Evolutionary conservation across 2,329 filamentous ascomycete genomes (phyloP).

Genomic region (Beauveria brongniartii): DNA sequence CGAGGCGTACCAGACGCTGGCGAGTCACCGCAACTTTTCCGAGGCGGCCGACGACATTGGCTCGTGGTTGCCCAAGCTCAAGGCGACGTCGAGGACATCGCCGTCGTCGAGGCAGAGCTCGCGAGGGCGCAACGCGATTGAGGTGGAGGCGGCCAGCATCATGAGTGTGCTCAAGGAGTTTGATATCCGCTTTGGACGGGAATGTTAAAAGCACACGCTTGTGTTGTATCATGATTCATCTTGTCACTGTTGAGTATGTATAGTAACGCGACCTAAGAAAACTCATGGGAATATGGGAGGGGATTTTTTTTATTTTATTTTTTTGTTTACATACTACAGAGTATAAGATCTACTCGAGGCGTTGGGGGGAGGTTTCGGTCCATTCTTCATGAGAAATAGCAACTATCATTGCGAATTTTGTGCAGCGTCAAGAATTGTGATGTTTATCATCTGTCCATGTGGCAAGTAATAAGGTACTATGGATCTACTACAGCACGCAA

Average conservation of each 20-base stretch:
- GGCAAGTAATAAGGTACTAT: no score
- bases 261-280: conserved; percentile 1
- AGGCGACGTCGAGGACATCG: conserved; percentile 41
- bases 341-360: background rate
- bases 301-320: background rate
- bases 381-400: background rate
- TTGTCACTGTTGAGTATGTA: background rate
- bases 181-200: conserved; percentile 60
- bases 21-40: conserved; percentile 68
- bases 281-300: background rate
- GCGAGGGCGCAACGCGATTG: conserved; percentile 51
- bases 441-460: no score
- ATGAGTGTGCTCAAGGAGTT: conserved; percentile 81
- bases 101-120: conserved; percentile 19
- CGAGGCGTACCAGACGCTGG: conserved; percentile 70
- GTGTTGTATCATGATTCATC: background rate
- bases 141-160: conserved; percentile 75
- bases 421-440: no score
- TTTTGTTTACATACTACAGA: background rate
- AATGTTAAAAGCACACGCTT: conserved; percentile 19
- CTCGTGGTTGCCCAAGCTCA: conserved; percentile 68
- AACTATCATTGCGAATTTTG: background rate
- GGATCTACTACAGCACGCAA: no score
- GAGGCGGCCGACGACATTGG: conserved; percentile 64
- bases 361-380: background rate